These are phyloP conservation scores for Plantago elongata DNA, from an alignment of 257 asterid genomes.

Conservation along the genomic window DNA sequence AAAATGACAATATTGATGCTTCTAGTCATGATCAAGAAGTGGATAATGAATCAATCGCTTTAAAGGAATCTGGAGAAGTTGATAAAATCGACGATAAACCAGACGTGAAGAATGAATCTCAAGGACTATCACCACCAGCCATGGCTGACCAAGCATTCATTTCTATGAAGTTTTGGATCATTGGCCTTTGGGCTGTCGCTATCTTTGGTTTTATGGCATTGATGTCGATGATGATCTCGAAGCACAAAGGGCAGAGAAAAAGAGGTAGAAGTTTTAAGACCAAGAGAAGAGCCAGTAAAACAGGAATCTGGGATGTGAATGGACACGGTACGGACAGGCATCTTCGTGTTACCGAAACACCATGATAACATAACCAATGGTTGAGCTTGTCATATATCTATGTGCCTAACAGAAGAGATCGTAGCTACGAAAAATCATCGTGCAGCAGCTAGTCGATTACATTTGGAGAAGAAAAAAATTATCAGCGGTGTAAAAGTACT, in stretches of 20 bases:
- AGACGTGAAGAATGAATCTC: constrained; percentile 32
- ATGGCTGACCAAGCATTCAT: constrained; percentile 40
- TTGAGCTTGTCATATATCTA: constrained; percentile 3
- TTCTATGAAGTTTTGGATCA: constrained; percentile 65
- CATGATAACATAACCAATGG: background rate
- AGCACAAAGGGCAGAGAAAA: constrained; percentile 52
- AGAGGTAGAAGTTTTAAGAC: constrained; percentile 44
- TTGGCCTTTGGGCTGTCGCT: constrained; percentile 63
- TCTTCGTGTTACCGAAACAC: constrained; percentile 34
- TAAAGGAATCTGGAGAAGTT: constrained; percentile 29
- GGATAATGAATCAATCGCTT: background rate
- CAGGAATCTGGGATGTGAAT: constrained; percentile 43
- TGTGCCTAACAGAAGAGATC: constrained; percentile 11
- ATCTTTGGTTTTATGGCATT: constrained; percentile 45
- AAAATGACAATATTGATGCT: background rate
- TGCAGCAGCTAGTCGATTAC: too few species aligned
- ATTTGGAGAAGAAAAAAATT: too few species aligned
- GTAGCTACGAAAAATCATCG: background rate
- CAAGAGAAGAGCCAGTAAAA: constrained; percentile 41
- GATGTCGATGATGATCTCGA: constrained; percentile 51
- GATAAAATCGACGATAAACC: constrained; percentile 15
- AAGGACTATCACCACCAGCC: constrained; percentile 40
- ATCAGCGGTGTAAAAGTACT: too few species aligned
- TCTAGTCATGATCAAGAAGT: background rate
- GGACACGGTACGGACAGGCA: constrained; percentile 27